Percentiles rank a stretch among this genome's conserved stretches.
These are phyloP conservation scores for Porcisia deanei DNA, from an alignment of 208 protist species.

Conservation along the genomic window DNA sequence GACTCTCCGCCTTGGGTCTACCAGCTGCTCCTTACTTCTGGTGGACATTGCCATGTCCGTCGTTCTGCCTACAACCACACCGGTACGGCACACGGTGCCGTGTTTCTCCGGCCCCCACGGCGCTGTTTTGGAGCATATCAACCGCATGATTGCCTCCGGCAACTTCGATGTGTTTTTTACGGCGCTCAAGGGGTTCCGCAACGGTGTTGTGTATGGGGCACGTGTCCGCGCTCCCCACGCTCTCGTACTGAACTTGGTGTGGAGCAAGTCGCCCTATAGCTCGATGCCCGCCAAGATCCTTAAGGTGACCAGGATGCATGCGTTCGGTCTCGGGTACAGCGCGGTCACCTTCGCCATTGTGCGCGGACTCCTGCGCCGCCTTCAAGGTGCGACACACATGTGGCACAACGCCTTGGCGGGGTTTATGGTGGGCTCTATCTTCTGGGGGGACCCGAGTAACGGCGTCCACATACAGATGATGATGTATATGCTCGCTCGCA, in stretches of 20 bases:
- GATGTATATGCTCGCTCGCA: conserved; percentile 89
- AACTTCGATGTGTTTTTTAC: conserved; percentile 64
- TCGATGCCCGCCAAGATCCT: conserved; percentile 65
- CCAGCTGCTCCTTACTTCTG: not conserved
- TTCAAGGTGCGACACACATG: conserved; percentile 35
- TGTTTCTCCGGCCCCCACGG: conserved; percentile 22
- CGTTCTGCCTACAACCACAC: not conserved
- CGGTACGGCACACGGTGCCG: not conserved
- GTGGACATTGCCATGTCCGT: not conserved
- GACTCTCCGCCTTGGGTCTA: not conserved
- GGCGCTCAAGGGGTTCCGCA: conserved; percentile 82
- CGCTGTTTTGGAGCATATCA: conserved; percentile 35
- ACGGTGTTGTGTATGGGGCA: conserved; percentile 87
- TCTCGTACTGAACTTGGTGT: conserved; percentile 87
- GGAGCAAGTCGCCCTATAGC: conserved; percentile 65
- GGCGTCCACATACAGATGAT: conserved; percentile 87
- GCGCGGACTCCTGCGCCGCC: conserved; percentile 35
- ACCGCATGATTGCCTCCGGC: conserved; percentile 70
- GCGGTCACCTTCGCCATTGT: conserved; percentile 61
- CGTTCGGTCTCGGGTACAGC: conserved; percentile 67
- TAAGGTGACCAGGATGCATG: conserved; percentile 70
- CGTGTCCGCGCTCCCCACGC: conserved; percentile 86
- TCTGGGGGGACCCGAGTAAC: conserved; percentile 74
- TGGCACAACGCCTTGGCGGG: conserved; percentile 86
- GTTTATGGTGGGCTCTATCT: conserved; percentile 65